These are phyloP conservation scores for Saccharomycopsis lassenensis DNA, from an alignment of 805 yeast species.

Conservation along the genomic window DNA sequence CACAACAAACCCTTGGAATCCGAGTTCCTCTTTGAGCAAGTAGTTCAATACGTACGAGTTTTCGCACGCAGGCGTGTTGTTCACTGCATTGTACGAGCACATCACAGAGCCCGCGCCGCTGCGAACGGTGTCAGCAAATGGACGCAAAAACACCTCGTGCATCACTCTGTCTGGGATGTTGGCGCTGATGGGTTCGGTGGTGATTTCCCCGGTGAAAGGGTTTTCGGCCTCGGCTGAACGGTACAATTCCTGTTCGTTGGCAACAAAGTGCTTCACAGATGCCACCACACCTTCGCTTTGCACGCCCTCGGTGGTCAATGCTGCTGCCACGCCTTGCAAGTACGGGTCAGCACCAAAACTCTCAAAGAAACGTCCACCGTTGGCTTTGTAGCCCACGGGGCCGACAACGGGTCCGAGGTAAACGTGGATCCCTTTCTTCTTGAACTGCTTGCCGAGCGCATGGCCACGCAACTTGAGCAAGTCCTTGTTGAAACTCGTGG, in stretches of 20 bases:
- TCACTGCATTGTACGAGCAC: conserved; percentile 49
- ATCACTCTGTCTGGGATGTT: conserved; percentile 49
- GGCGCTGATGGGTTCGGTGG: conserved; percentile 35
- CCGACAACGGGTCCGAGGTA: conserved; percentile 48
- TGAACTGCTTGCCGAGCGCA: conserved; percentile 46
- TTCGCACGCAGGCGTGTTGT: conserved; percentile 48
- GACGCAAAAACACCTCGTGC: conserved; percentile 56
- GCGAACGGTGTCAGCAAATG: conserved; percentile 48
- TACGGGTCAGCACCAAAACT: conserved; percentile 54
- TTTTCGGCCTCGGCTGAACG: conserved; percentile 29
- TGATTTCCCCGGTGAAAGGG: conserved; percentile 21
- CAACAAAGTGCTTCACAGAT: conserved; percentile 42
- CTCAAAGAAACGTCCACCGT: conserved; percentile 58
- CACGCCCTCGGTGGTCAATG: conserved; percentile 40
- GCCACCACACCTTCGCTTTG: conserved; percentile 50
- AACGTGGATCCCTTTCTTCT: conserved; percentile 42
- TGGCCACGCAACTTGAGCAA: conserved; percentile 41
- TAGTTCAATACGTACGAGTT: conserved; percentile 44
- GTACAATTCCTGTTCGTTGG: conserved; percentile 52
- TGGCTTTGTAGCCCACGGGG: conserved; percentile 50
- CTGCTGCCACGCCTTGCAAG: conserved; percentile 43
- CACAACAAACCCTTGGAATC: conserved; percentile 55
- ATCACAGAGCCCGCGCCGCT: conserved; percentile 53
- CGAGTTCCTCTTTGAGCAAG: conserved; percentile 47
- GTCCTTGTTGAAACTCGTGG: conserved; percentile 43